Evolutionary conservation across 2,329 filamentous ascomycete species (phyloP).

Genomic region (Thielaviopsis populi): DNA sequence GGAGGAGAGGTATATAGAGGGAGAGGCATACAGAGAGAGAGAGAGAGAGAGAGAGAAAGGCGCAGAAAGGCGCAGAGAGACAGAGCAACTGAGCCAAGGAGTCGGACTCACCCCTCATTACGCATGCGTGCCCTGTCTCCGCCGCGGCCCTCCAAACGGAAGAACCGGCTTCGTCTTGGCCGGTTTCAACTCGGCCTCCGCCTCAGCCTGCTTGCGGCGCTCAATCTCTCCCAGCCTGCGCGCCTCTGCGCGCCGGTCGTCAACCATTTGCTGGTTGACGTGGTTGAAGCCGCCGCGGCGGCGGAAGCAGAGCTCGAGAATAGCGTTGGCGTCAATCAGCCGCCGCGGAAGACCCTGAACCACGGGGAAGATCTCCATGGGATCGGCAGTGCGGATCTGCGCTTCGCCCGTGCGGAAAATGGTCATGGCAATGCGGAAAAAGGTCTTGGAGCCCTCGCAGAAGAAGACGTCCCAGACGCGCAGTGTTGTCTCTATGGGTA

Average conservation of each 20-base stretch:
- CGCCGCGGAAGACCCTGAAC: slow-evolving; percentile 75
- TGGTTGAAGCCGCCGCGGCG: slow-evolving; percentile 67
- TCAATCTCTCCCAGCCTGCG: slow-evolving; percentile 38
- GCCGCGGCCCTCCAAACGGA: slow-evolving; percentile 14
- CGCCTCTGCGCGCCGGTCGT: slow-evolving; percentile 57
- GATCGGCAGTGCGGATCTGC: slow-evolving; percentile 70
- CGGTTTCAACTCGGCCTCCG: neutral
- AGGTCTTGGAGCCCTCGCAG: slow-evolving; percentile 84
- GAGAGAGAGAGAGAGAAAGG: neutral
- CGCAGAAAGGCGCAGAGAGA: neutral
- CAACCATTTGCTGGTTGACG: slow-evolving; percentile 67
- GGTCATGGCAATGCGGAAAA: slow-evolving; percentile 80
- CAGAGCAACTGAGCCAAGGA: too few species aligned
- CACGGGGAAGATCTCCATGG: slow-evolving; percentile 91
- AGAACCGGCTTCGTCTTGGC: neutral
- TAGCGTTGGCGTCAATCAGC: slow-evolving; percentile 63
- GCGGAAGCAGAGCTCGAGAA: slow-evolving; percentile 73
- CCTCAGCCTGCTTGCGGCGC: slow-evolving; percentile 19
- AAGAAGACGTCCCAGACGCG: slow-evolving; percentile 94
- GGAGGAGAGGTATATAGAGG: too few species aligned
- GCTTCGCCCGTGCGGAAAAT: slow-evolving; percentile 80
- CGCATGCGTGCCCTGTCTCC: slow-evolving; percentile 20
- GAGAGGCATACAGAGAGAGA: neutral
- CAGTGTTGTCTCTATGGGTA: slow-evolving; percentile 81
- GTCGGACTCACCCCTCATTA: neutral